Base-by-base conservation (phyloP, 1,139 yeast genomes). In the Wickerhamomyces sp. region DNA sequence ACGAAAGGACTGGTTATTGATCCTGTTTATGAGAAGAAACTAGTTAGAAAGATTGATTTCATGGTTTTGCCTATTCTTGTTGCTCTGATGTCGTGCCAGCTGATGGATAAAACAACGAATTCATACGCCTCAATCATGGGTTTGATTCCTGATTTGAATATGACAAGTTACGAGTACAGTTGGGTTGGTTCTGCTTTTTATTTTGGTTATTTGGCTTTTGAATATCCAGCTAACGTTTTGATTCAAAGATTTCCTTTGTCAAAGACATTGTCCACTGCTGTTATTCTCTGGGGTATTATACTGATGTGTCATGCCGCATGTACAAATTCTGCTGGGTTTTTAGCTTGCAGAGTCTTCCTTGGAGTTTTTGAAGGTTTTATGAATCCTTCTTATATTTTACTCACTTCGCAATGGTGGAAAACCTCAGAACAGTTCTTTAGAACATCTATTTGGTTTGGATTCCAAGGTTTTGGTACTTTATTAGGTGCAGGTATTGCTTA, bases 371-470 rank as follows among this genome's bases (percentile, higher is more conserved):
- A 74, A 51, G 58, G 69, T 36, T 60, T 67, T 34, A 62, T 71
- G 6, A 69, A 76, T 7, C 81, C 81, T 4, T 73, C 77, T 1
- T 70, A 72, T 52, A 71, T 76, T 31, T 60, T 75, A 29, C 58
- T 78, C 37, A 76, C 81, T 7, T 61, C 72, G 26, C 76, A 72
- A 52, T 78, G 76, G 70, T 78, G 74, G 59, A 68, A 61, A 36
- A 63, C 65, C 41, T 71, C 66, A 13, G 81, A 76, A 49, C 76
- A 70, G 34, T 73, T 72, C 38, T 54, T 70, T 29, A 65, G 81
- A 55, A 65, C 68, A 37, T 63, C 65, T 31, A 49, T 65, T 43
- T 76, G 76, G 79, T 72, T 70, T 7, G 36, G 40, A 45, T 68
- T 72, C n/a, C 68, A 63, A 47, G 70, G 70, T 45, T 81, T 73